Evolutionary conservation across 257 asterid species (phyloP).

Genomic region (Solanum pennellii): DNA sequence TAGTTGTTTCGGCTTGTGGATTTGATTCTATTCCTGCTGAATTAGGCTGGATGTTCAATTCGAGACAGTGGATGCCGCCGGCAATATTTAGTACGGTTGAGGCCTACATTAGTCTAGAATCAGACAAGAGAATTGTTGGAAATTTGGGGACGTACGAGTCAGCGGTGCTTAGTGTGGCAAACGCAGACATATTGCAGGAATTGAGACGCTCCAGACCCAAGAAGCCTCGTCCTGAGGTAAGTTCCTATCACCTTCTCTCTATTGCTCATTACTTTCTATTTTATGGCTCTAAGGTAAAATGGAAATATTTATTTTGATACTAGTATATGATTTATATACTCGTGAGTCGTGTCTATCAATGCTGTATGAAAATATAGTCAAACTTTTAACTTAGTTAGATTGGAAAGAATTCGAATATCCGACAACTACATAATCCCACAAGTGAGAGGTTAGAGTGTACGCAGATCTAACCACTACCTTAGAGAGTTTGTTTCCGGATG

Average conservation of each 20-base stretch:
- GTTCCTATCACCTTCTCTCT: not conserved
- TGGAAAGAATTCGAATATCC: not conserved
- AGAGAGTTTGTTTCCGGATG: not conserved
- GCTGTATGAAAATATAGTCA: not conserved
- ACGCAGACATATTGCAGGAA: slow-evolving; percentile 35
- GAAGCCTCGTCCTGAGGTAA: slow-evolving; percentile 41
- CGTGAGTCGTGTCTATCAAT: too few relatives aligned
- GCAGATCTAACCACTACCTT: not conserved
- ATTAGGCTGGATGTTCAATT: slow-evolving; percentile 57
- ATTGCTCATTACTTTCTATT: not conserved
- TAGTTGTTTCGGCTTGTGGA: slow-evolving; percentile 83
- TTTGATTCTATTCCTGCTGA: slow-evolving; percentile 89
- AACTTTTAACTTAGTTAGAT: not conserved
- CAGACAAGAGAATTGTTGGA: slow-evolving; percentile 51
- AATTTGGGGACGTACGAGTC: slow-evolving; percentile 75
- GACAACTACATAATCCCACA: not conserved
- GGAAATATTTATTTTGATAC: not conserved
- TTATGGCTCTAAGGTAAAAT: not conserved
- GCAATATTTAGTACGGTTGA: slow-evolving; percentile 57
- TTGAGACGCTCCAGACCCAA: slow-evolving; percentile 52
- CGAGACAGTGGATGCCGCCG: slow-evolving; percentile 48
- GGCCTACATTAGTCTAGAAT: slow-evolving; percentile 73
- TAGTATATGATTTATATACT: too few relatives aligned
- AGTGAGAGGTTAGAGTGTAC: not conserved
- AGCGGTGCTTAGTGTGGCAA: slow-evolving; percentile 82